Evolutionary conservation across 345 rosid species (phyloP), one percentile per base, ranked within the genome.

Genomic region (Eucalyptus leucophloia): DNA sequence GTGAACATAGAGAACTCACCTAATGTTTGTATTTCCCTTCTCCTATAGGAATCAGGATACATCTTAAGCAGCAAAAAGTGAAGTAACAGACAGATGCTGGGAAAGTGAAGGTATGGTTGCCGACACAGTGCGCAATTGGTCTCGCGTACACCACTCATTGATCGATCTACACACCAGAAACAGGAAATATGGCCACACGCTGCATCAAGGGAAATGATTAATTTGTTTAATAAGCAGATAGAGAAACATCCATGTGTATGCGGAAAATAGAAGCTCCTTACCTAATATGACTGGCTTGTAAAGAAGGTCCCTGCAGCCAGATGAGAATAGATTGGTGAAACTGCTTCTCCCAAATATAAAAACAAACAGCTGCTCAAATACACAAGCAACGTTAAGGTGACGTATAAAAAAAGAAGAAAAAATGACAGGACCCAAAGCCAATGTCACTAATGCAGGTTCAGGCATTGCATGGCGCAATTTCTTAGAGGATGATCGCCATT

Each of bases 101-200:
- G 97, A 82, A 96, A 96, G 92, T 96, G 93, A 92, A 90, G 87
- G 89, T 95, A 97, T 0, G 95, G 93, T 44, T 92, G 91, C 89
- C 95, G 92, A 90, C 98, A 96, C 40, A 97, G 37, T n/a, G 99
- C 97, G 91, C 99, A 98, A 44, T 56, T 91, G 88, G 99, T 92
- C 86, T 94, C 91, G 0, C 49, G 42, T 30, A 12, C 10, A 30
- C 60, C 7, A 86, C 23, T 92, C 99, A 98, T 98, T 7, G 97
- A 96, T 30, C 10, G 87, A 87, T 94, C 92, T 7, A 96, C 95
- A 60, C 99, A 98, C 99, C 99, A 98, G 90, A 98, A 98, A 94
- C 99, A 96, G 86, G 97, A 94, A 37, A 97, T 65, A 87, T 96
- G 99, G 72, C 99, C 99, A 92, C 99, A 97, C 80, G 94, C 99